Percentiles rank a stretch among this genome's conserved stretches.
Conservation (phyloP, 805 yeast genomes). For the Yarrowia sp. region DNA sequence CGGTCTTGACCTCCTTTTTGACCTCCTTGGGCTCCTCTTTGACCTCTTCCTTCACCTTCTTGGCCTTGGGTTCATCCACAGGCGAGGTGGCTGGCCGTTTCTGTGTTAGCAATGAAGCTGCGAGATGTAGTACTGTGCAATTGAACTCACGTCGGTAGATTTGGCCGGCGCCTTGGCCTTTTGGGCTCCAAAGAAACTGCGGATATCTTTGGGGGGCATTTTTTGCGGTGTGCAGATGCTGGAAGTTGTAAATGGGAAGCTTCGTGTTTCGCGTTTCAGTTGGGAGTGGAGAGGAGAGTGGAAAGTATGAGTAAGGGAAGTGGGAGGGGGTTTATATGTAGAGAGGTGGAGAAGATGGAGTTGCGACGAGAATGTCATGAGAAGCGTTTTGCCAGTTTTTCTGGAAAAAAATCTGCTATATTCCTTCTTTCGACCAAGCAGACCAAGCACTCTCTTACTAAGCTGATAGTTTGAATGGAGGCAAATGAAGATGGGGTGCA, state of each 20-base stretch:
- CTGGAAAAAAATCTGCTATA: too few species aligned
- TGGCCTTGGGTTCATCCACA: slow-evolving; percentile 7
- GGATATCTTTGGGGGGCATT: slow-evolving; percentile 37
- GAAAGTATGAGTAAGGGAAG: background rate
- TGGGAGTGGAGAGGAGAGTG: slow-evolving; percentile 1
- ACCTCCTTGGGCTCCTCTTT: slow-evolving; percentile 13
- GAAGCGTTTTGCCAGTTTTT: too few species aligned
- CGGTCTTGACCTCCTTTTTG: slow-evolving; percentile 15
- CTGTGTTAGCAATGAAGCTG: slow-evolving; percentile 7
- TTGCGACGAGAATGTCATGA: too few species aligned
- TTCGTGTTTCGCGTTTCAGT: slow-evolving; percentile 26
- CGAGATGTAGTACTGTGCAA: background rate
- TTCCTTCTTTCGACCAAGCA: too few species aligned
- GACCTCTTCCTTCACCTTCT: slow-evolving; percentile 15
- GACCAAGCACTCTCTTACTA: too few species aligned
- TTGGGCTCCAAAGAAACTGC: slow-evolving; percentile 35
- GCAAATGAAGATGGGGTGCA: too few species aligned
- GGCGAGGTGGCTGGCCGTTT: slow-evolving; percentile 24
- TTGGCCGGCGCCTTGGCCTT: slow-evolving; percentile 21
- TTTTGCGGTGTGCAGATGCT: background rate
- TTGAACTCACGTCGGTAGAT: slow-evolving; percentile 17
- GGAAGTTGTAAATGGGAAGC: slow-evolving; percentile 19
- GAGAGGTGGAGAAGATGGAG: too few species aligned
- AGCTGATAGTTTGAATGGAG: too few species aligned
- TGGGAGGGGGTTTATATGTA: background rate